These are phyloP conservation scores for Penicillium antarcticum DNA, from an alignment of 495 filamentous ascomycete genomes.

Conservation along the genomic window DNA sequence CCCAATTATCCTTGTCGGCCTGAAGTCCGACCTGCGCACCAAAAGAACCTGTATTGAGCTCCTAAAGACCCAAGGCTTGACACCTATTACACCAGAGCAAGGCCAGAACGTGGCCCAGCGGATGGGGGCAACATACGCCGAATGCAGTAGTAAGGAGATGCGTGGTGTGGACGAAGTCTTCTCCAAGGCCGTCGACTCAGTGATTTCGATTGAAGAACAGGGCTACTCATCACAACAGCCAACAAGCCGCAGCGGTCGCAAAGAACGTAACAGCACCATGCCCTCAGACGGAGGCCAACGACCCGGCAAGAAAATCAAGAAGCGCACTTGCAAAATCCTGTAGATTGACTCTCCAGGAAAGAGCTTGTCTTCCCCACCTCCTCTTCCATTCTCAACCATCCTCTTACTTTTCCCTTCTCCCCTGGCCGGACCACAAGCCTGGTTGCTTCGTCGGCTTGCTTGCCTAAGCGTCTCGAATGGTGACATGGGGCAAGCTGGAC, in stretches of 20 bases:
- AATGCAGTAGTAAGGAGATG: slow-evolving; percentile 98
- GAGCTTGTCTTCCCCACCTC: not conserved
- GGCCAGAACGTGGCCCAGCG: slow-evolving; percentile 79
- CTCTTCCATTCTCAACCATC: slow-evolving; percentile 12
- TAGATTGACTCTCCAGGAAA: slow-evolving; percentile 33
- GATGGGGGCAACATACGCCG: slow-evolving; percentile 94
- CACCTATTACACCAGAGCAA: slow-evolving; percentile 88
- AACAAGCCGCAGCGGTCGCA: slow-evolving; percentile 2
- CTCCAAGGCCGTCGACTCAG: slow-evolving; percentile 79
- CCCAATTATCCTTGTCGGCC: slow-evolving; percentile 87
- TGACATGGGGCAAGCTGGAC: slow-evolving; percentile 29
- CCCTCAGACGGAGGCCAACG: slow-evolving; percentile 26
- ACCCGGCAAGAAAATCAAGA: slow-evolving; percentile 54
- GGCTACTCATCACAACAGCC: slow-evolving; percentile 28
- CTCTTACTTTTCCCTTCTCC: slow-evolving; percentile 18
- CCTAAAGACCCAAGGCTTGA: slow-evolving; percentile 94
- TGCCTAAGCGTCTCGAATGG: slow-evolving; percentile 18
- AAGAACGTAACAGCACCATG: slow-evolving; percentile 19
- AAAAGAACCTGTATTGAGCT: slow-evolving; percentile 97
- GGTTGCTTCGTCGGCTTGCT: slow-evolving; percentile 38
- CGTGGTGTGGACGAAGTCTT: slow-evolving; percentile 94
- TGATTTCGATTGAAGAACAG: slow-evolving; percentile 55
- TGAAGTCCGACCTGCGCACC: slow-evolving; percentile 92
- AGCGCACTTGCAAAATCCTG: slow-evolving; percentile 67
- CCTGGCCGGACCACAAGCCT: slow-evolving; percentile 35